Evolutionary conservation across 768 basidiomycete genomes (phyloP).

Genomic region (Panaeolus papilionaceus): DNA sequence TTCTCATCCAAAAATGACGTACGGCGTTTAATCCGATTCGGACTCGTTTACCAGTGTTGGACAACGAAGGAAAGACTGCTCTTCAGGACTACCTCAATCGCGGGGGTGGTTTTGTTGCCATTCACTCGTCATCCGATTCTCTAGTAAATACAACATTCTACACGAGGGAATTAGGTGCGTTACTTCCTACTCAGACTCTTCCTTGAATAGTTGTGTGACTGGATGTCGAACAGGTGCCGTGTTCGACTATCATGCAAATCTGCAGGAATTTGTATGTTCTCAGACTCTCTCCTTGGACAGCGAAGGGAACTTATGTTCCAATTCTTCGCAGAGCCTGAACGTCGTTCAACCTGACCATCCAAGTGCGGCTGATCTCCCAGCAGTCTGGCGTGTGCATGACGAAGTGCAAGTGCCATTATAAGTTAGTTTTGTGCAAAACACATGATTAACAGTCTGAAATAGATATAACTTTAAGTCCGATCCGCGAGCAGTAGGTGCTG

Average conservation of each 20-base stretch:
- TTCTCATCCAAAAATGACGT: background rate
- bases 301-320: background rate
- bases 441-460: background rate
- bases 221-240: constrained; percentile 51
- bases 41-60: constrained; percentile 53
- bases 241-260: constrained; percentile 73
- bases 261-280: constrained; percentile 66
- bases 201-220: background rate
- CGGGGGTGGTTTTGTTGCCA: constrained; percentile 74
- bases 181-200: background rate
- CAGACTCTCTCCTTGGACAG: background rate
- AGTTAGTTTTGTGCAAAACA: background rate
- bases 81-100: constrained; percentile 67
- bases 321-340: constrained; percentile 54
- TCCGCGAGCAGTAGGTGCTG: constrained; percentile 67
- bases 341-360: constrained; percentile 65
- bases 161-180: constrained; percentile 58
- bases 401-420: constrained; percentile 54
- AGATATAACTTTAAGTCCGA: constrained; percentile 80
- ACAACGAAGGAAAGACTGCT: constrained; percentile 61
- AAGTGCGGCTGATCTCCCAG: constrained; percentile 60
- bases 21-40: too few species aligned
- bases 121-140: constrained; percentile 71
- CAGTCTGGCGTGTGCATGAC: constrained; percentile 57
- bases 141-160: constrained; percentile 65